Conservation (phyloP, 1,139 yeast species). For the Hansenula lynferdii region DNA sequence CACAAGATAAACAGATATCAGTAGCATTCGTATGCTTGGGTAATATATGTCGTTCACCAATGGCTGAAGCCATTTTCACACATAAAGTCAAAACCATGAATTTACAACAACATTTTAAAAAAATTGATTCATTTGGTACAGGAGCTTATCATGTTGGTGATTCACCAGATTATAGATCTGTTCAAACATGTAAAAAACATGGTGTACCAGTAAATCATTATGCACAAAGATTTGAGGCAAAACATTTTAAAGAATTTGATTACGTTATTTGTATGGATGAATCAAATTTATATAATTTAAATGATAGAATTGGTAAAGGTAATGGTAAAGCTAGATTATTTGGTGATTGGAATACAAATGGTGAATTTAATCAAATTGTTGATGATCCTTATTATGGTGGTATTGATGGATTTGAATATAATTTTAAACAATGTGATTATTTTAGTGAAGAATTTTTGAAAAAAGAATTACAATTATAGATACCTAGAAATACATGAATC, state of each 20-base stretch:
- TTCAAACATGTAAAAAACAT: constrained; percentile 61
- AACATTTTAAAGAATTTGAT: constrained; percentile 69
- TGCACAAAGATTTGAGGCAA: constrained; percentile 63
- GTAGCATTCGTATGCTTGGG: constrained; percentile 93
- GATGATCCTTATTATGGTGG: constrained; percentile 96
- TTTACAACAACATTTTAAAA: constrained; percentile 34
- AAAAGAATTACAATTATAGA: constrained; percentile 32
- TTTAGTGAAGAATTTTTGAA: constrained; percentile 64
- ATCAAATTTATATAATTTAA: constrained; percentile 54
- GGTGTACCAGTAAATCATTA: constrained; percentile 71
- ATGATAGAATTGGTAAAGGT: constrained; percentile 43
- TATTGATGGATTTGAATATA: constrained; percentile 70
- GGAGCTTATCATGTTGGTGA: constrained; percentile 83
- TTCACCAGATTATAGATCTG: constrained; percentile 71
- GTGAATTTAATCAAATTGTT: constrained; percentile 49
- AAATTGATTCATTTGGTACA: constrained; percentile 86
- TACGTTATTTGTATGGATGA: constrained; percentile 86
- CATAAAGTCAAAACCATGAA: constrained; percentile 53
- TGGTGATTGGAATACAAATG: constrained; percentile 67
- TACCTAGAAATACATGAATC: not conserved
- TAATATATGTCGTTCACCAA: constrained; percentile 94
- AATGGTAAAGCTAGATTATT: constrained; percentile 59
- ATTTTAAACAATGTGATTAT: constrained; percentile 68
- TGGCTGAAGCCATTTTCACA: constrained; percentile 93
- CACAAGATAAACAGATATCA: constrained; percentile 31